Evolutionary conservation across 768 basidiomycete genomes (phyloP), one percentile per base, ranked within the genome.

Genomic region (Trametes elegans): DNA sequence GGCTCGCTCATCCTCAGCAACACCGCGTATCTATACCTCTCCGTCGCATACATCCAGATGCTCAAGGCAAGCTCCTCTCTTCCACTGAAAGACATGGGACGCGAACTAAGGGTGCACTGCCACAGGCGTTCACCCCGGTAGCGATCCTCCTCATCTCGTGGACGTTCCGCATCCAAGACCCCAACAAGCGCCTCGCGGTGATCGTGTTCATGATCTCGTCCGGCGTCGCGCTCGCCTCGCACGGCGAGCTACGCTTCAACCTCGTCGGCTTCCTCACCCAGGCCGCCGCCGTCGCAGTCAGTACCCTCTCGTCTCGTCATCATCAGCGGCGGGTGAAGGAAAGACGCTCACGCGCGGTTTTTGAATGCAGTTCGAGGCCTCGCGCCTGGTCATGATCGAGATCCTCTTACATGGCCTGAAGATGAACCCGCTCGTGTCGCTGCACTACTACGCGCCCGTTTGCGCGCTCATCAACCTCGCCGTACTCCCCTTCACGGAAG

Each of bases 381-480:
- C 90, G 18, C 88, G 96, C 35, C 81, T 98, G 11, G 93, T 98
- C 21, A 93, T 97, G 84, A 98, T 98, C 57, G 90, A 98, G 69
- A 83, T 95, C 48, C 83, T 98, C 35, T 77, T 98, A 0, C 93
- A 97, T 66, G 94, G 94, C 32, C 75, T 97, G 66, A 97, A 97
- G 74, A 98, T 98, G 95, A 93, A 97, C 66, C 96, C 96, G 0
- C 81, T 98, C 6, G 90, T 93, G 19, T 97, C 94, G 6, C 72
- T 98, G 47, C 91, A 98, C 75, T 98, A 96, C 75, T 97, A 94
- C 67, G 94, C 95, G 9, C 94, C 94, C 13, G 91, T 98, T 47
- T 98, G 96, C 70, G 93, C 96, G 0, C 69, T 76, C 57, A 90
- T 98, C 75, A 98, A 97, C 70, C 80, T 93, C 21, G 68, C 82